phyloP scores from a whole-genome alignment of 768 basidiomycete genomes.

The Macrolepiota albuminosa region DNA sequence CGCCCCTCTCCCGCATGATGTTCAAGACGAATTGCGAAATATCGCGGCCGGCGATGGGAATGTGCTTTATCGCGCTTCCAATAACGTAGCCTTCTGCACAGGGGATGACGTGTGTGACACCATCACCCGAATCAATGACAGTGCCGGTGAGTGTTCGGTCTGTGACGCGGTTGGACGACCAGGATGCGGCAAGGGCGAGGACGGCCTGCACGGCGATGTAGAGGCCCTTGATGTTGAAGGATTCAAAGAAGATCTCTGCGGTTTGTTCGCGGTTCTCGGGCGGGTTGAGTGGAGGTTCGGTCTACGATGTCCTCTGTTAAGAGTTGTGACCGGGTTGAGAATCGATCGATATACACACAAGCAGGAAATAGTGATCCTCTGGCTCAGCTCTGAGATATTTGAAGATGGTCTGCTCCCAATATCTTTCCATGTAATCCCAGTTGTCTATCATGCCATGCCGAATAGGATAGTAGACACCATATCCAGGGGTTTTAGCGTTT shows the following conservation, averaged over 20 bases:
- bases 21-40: constrained; percentile 96
- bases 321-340: not conserved
- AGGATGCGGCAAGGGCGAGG: constrained; percentile 94
- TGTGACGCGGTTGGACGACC: constrained; percentile 86
- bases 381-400: constrained; percentile 98
- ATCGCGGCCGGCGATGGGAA: constrained; percentile 97
- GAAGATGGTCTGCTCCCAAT: constrained; percentile 99
- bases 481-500: constrained; percentile 91
- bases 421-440: constrained; percentile 98
- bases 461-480: constrained; percentile 94
- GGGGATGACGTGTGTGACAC: constrained; percentile 97
- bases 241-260: constrained; percentile 99
- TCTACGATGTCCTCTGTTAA: constrained; percentile 41
- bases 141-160: constrained; percentile 95
- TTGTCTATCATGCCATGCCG: constrained; percentile 97
- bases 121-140: constrained; percentile 98
- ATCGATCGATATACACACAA: constrained; percentile 51
- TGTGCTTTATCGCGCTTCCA: constrained; percentile 97
- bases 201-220: constrained; percentile 99
- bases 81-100: constrained; percentile 98
- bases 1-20: constrained; percentile 91
- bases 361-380: constrained; percentile 96
- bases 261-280: constrained; percentile 99
- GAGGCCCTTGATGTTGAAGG: constrained; percentile 97
- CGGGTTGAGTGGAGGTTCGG: constrained; percentile 97